Evolutionary conservation across 192 early-diverging fungal genomes (phyloP).

Genomic region (Coemansia sp.): DNA sequence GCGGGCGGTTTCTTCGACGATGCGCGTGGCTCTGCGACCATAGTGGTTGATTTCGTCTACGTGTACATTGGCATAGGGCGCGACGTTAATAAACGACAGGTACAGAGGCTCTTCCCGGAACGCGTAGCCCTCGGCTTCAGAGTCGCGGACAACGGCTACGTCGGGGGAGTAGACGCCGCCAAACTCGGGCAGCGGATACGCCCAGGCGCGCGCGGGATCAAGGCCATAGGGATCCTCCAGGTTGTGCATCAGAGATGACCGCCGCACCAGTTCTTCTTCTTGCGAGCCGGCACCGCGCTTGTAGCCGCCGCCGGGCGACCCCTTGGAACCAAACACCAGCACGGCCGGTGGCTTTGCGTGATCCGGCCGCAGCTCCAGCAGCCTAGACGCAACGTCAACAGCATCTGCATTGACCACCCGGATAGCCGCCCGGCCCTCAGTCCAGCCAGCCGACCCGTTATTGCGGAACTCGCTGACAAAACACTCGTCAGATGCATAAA

Average conservation of each 20-base stretch:
- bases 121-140: constrained; percentile 47
- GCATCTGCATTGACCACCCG: constrained; percentile 47
- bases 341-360: constrained; percentile 44
- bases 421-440: constrained; percentile 47
- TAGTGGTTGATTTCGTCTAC: constrained; percentile 49
- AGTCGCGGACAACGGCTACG: constrained; percentile 49
- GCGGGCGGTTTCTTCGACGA: constrained; percentile 48
- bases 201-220: constrained; percentile 45
- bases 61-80: constrained; percentile 50
- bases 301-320: constrained; percentile 53
- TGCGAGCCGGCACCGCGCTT: constrained; percentile 50
- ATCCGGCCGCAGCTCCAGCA: constrained; percentile 46
- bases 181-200: constrained; percentile 55
- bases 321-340: constrained; percentile 51
- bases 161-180: constrained; percentile 56
- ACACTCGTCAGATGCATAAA: constrained; percentile 43
- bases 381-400: constrained; percentile 36
- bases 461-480: constrained; percentile 54
- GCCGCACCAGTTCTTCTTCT: constrained; percentile 54
- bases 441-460: constrained; percentile 52
- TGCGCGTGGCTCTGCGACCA: constrained; percentile 47
- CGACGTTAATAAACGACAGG: constrained; percentile 50
- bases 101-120: constrained; percentile 51
- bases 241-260: constrained; percentile 48
- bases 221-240: constrained; percentile 51